These are phyloP conservation scores for Aristolochia contorta DNA, from an alignment of 164 flowering plant species.

Conservation along the genomic window DNA sequence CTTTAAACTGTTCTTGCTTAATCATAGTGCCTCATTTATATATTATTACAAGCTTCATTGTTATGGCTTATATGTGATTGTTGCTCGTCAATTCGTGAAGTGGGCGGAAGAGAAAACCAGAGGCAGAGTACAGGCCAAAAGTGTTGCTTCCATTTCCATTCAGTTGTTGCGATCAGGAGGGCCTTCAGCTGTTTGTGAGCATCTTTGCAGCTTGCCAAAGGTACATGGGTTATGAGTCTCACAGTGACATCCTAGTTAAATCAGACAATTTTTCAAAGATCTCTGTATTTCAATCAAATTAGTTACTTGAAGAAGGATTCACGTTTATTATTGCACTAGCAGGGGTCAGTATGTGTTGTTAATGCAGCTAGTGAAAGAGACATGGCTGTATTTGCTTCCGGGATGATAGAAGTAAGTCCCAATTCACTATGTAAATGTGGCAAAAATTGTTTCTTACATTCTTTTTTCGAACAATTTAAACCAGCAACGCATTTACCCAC, in stretches of 20 bases:
- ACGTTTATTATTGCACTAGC: constrained; percentile 9
- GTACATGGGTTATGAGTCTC: constrained; percentile 19
- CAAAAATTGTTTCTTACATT: no score
- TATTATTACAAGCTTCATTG: no score
- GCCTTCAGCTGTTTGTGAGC: constrained; percentile 79
- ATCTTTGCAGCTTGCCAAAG: constrained; percentile 72
- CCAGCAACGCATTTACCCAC: no score
- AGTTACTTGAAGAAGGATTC: no score
- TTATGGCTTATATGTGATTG: background rate
- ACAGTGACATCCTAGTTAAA: no score
- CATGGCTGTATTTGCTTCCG: constrained; percentile 94
- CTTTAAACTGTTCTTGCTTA: no score
- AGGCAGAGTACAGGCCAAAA: constrained; percentile 62
- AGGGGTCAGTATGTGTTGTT: constrained; percentile 90
- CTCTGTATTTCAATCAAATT: no score
- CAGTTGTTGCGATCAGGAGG: constrained; percentile 79
- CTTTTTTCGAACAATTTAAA: no score
- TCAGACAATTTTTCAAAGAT: no score
- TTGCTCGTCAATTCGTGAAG: constrained; percentile 21
- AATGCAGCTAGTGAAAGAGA: constrained; percentile 98
- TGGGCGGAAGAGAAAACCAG: constrained; percentile 96
- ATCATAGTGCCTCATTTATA: no score
- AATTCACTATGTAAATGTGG: no score
- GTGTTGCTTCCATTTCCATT: constrained; percentile 75
- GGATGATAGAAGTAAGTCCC: constrained; percentile 74